Evolutionary conservation across 2,329 filamentous ascomycete species (phyloP), one percentile per base, ranked within the genome.

Genomic region (Microsporum audouinii): DNA sequence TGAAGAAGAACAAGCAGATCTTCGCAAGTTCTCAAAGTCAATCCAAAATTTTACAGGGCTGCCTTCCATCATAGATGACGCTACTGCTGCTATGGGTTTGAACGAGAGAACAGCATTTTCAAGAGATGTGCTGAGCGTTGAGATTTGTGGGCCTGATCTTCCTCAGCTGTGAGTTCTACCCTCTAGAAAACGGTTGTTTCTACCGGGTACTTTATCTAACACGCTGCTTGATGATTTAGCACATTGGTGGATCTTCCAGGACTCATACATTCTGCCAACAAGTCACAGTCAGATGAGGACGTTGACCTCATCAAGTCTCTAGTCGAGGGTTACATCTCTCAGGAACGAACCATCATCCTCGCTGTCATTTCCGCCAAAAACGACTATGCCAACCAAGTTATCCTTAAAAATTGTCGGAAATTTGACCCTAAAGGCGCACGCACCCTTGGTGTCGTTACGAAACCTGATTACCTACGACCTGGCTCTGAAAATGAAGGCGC

Each of bases 261-360:
- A 2, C 47, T 63, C 12, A 53, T 63, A 31, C 57, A 62, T 8
- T 53, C 62, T 2, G 51, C 38, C 8, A 62, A 62, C 7, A 41
- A 56, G 5, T 38, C 61, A 12, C 61, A 62, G 49, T 58, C 66
- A 58, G 59, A 66, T 41, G 47, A 61, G 60, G 66, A 66, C 61
- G 62, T 61, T 63, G 63, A 66, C 55, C n/a, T 68, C 43, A 56
- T 61, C 14, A 36, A 39, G 34, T 33, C 38, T 1, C 60, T 65
- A n/a, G 61, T 65, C n/a, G 45, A 56, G 2, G 5, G 14, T 2
- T 88, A 88, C 65, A 84, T 88, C 76, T 67, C 67, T 17, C 76
- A 80, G 34, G 67, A 73, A 12, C 76, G 82, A 12, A 85, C 77
- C 65, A 82, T 87, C 59, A 83, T 86, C 0, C 71, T 86, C 0